Base-by-base conservation (phyloP, 2,329 filamentous ascomycete species). In the Didymosphaeria variabile region DNA sequence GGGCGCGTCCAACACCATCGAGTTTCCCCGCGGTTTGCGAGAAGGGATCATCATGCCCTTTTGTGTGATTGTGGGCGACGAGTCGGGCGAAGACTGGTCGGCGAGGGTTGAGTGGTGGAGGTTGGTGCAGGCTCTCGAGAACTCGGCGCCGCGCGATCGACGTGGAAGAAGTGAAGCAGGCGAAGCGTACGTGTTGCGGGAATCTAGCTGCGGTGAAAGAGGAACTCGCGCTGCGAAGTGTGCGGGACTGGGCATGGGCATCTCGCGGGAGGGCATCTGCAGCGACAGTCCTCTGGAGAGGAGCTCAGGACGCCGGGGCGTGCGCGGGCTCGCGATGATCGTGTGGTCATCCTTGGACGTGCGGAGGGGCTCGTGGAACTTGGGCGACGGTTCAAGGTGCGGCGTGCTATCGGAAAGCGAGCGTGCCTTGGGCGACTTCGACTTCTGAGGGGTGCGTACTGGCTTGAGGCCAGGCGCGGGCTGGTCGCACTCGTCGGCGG, bases 101-200 rank as follows among this genome's bases (percentile, higher is more conserved):
- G 94, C 94, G 9, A 98, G 86, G 0, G 92, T 98, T 17, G 94
- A 97, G 79, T 98, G 95, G 79, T 98, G 95, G 23, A 99, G 84
- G 75, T 94, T 97, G 12, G 94, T 97, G 64, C 93, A 95, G 12
- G 94, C 94, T 68, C 94, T 87, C 44, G 94, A 94, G 78, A 97
- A 98, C 80, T 98, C 94, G 62, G 97, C 84, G 46, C 94, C 94
- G 58, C 94, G 88, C 32, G 94, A 97, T 63, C 94, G 90, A 66
- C 94, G 88, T 19, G 94, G 94, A 8, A 98, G 85, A 50, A 97
- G 91, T 57, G 94, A 96, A 29, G 91, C 90, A 2, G 94, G 93
- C 1, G 93, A 94, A 45, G 91, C 91, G 81, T 96, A 97, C 51
- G 90, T 92, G 67, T 93, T 91, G 21, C 90, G 90, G 58, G 91